These are phyloP conservation scores for Hypoxylon rubiginosum DNA, from an alignment of 2,329 filamentous ascomycete species.

Conservation along the genomic window DNA sequence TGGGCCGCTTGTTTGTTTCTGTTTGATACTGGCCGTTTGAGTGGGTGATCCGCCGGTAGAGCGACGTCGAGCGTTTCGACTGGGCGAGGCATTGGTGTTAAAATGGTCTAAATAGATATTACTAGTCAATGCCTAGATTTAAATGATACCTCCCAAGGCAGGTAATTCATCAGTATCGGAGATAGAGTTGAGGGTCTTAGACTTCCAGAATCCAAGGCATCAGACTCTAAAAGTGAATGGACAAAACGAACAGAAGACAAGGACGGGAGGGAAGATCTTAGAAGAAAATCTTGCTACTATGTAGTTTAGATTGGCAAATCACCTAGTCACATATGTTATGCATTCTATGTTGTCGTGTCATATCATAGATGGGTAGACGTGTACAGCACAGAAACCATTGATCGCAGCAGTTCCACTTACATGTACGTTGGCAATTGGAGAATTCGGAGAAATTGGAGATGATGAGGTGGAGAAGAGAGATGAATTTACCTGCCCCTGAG, in stretches of 20 bases:
- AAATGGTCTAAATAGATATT: not conserved
- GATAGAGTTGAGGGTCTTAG: not conserved
- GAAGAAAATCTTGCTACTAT: not conserved
- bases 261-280: not conserved
- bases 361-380: not conserved
- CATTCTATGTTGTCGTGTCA: constrained; percentile 1
- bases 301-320: not conserved
- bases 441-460: constrained; percentile 2
- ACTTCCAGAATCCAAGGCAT: not conserved
- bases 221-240: not conserved
- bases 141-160: not conserved
- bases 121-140: not conserved
- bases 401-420: not conserved
- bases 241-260: not conserved
- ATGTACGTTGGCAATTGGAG: not conserved
- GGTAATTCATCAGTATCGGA: not conserved
- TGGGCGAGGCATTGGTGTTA: constrained; percentile 25
- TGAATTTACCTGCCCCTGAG: not conserved
- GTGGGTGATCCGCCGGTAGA: constrained; percentile 19
- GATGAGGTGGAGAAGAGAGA: not conserved
- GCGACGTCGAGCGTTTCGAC: constrained; percentile 23
- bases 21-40: constrained; percentile 23
- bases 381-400: not conserved
- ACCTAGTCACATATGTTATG: not conserved
- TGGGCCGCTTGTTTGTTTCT: constrained; percentile 24